Base-by-base conservation (phyloP, 805 yeast species). In the Saccharomycopsis capsularis region DNA sequence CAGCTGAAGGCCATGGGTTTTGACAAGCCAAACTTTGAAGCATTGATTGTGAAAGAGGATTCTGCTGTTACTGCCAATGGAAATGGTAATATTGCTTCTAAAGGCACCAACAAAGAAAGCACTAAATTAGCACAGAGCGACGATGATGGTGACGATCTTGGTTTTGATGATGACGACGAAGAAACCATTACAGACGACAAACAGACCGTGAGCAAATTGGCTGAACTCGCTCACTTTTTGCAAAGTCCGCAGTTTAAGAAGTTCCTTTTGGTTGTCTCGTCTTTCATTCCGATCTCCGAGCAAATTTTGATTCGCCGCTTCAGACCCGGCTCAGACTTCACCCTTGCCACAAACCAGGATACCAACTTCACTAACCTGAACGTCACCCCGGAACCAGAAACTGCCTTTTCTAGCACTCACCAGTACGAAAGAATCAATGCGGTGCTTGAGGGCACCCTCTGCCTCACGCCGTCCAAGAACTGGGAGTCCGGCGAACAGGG, bases 301-400 rank as follows among this genome's bases (percentile, higher is more conserved):
- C 86, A 83, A 56, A 68, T 85, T 1, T 61, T 90, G 23, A 75
- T 86, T 5, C 75, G 99, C 59, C 72, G 97, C 55, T 93, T 93
- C 68, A 78, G 99, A 58, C 99, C 96, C 1, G 99, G 98, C 2
- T 81, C 78, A 25, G 99, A 93, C 63, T 93, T 86, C 65, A 90
- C 91, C 2, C 68, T 93, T 40, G 99, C 99, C 0, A 86, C 98
- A 0, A 68, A 78, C 2, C 67, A 76, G 0, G 75, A 73, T 18
- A 71, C 64, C 42, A 39, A 43, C n/a, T 16, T 22, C 9, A 19
- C 43, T 9, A 44, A 38, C 9, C 13, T 18, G 7, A 22, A 25
- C n/a, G 24, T 35, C 3, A 32, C 35, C 18, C 58, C 5, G 40
- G 50, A 13, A 36, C 35, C 46, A 67, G 44, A 68, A 68, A 21